A percentile compares a stretch with the other conserved stretches of the same genome.
These are phyloP conservation scores for Aspergillus steynii DNA, from an alignment of 495 filamentous ascomycete genomes.

Conservation along the genomic window DNA sequence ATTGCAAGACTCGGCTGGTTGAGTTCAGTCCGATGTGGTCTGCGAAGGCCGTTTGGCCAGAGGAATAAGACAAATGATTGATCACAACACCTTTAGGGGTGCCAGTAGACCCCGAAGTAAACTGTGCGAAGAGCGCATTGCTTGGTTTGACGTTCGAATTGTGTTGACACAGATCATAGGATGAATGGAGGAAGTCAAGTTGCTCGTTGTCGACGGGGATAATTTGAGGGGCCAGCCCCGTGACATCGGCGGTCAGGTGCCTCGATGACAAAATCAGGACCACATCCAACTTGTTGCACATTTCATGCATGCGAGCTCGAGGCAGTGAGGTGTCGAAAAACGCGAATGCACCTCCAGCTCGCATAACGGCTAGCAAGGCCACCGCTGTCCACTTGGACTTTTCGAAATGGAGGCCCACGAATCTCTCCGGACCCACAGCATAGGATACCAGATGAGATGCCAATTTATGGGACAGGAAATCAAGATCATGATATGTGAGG, in stretches of 20 bases:
- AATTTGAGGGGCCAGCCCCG: background rate
- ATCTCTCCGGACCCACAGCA: conserved; percentile 9
- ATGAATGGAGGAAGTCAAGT: background rate
- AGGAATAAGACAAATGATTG: conserved; percentile 10
- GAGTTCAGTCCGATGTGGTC: background rate
- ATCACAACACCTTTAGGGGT: conserved; percentile 31
- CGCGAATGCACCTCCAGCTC: background rate
- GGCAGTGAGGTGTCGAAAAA: background rate
- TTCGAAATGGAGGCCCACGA: conserved; percentile 24
- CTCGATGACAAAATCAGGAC: background rate
- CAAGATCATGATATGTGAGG: conserved; percentile 49
- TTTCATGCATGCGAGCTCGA: background rate
- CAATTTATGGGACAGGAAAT: conserved; percentile 36
- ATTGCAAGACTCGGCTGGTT: conserved; percentile 1
- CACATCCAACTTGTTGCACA: background rate
- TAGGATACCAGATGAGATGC: conserved; percentile 29
- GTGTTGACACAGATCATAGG: background rate
- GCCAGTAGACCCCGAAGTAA: conserved; percentile 35
- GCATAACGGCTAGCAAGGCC: conserved; percentile 13
- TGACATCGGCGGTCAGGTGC: background rate
- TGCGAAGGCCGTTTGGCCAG: conserved; percentile 1
- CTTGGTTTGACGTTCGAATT: background rate
- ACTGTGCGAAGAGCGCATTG: background rate
- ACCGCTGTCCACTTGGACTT: conserved; percentile 20
- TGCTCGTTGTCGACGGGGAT: background rate